Base-by-base conservation (phyloP, 139 green algal species). In the Raphidocelis subcapitata region DNA sequence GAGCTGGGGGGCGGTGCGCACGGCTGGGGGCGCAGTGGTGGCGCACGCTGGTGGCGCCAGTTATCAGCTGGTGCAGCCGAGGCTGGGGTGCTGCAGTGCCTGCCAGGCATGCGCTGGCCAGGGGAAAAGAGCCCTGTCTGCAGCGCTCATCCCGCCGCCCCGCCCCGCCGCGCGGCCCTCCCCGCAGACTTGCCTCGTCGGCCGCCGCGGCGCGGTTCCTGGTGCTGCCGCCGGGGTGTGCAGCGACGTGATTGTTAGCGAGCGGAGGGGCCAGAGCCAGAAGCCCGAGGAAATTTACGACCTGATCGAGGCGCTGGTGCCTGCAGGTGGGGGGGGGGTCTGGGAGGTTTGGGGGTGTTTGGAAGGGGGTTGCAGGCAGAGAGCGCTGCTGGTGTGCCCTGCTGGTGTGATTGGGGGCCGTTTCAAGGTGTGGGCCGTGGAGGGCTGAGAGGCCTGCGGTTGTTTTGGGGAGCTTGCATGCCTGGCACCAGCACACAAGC, bases 211-310 rank as follows among this genome's bases (percentile, higher is more conserved):
- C 79, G 51, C 71, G 47, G 21, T 49, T 47, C 29, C 41, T 65
- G n/a, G 2, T 75, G 72, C 29, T 67, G 70, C 18, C 51, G 47
- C 46, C 73, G 36, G 35, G 37, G 23, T 59, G 59, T 85, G 95
- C 20, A 83, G 57, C 28, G 92, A 97, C 72, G 75, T 98, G 60
- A 97, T 98, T 51, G 91, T 95, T 66, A 88, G 79, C 62, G 87
- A 96, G 74, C 83, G 94, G 28, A 82, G 94, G 18, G 94, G 94
- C 3, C 93, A 98, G 84, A 96, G 90, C 83, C 94, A 98, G 85
- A 98, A 98, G 76, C 94, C 94, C 3, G 88, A 95, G 65, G 94
- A 98, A 82, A 95, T 98, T n/a, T 98, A 98, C 77, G 81, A 97
- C 67, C 85, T 97, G 28, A 89, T 97, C 5, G 94, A 98, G 81